Evolutionary conservation across 345 rosid genomes (phyloP).

Genomic region (Schrenkiella parvula): DNA sequence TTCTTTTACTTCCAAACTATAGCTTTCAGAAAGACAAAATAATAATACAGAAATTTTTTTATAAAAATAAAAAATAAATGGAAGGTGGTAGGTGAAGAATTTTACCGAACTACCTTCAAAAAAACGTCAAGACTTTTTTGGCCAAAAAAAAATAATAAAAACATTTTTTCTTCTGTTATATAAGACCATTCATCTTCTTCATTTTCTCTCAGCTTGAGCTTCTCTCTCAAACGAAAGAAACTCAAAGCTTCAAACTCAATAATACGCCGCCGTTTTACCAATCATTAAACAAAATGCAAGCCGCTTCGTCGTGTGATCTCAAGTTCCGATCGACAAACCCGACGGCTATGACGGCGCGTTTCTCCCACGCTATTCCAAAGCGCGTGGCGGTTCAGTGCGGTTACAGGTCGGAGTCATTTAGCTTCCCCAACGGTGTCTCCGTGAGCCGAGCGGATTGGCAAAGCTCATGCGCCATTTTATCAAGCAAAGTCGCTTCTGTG

Average conservation of each 20-base stretch:
- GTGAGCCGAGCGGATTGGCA: conserved; percentile 66
- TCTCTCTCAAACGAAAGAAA: conserved; percentile 25
- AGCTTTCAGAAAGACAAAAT: background rate
- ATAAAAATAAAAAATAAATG: background rate
- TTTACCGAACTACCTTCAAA: conserved; percentile 11
- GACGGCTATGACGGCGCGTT: background rate
- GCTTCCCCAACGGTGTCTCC: conserved; percentile 47
- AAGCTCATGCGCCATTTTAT: conserved; percentile 73
- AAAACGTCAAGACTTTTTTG: background rate
- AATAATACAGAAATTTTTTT: background rate
- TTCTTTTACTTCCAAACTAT: background rate
- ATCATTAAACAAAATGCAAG: conserved; percentile 14
- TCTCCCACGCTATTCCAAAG: background rate
- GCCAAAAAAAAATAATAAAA: background rate
- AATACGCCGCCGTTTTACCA: background rate
- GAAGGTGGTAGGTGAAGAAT: conserved; percentile 28
- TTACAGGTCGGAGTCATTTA: conserved; percentile 42
- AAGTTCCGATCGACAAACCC: conserved; percentile 16
- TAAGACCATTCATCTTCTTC: conserved; percentile 12
- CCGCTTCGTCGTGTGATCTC: conserved; percentile 25
- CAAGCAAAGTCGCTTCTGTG: conserved; percentile 57
- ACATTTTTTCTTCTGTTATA: background rate
- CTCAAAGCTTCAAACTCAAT: conserved; percentile 16
- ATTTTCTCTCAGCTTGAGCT: conserved; percentile 17
- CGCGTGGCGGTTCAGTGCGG: conserved; percentile 36